Evolutionary conservation across 2,329 filamentous ascomycete species (phyloP).

Genomic region (Scytalidium lignicola): DNA sequence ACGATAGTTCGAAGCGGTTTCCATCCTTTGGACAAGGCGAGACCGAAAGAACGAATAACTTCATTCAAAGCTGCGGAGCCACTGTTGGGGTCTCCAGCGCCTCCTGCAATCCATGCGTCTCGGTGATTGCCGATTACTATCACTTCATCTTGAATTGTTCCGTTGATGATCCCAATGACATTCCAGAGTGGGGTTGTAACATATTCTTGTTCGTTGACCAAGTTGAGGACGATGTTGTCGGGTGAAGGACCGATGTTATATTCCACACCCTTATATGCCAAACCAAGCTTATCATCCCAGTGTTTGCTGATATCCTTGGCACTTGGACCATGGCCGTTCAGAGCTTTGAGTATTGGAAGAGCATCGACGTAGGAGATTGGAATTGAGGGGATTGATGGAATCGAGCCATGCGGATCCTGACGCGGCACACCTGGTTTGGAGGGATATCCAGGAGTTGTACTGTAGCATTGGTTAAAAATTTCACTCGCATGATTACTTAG

Average conservation of each 20-base stretch:
- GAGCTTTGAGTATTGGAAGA: slow-evolving; percentile 77
- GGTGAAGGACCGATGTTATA: slow-evolving; percentile 69
- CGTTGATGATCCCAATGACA: slow-evolving; percentile 88
- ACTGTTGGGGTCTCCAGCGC: slow-evolving; percentile 76
- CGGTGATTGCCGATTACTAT: slow-evolving; percentile 89
- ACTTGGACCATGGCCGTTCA: slow-evolving; percentile 83
- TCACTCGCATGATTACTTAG: too few relatives aligned
- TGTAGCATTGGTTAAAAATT: slow-evolving; percentile 36
- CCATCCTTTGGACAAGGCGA: slow-evolving; percentile 69
- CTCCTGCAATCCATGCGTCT: slow-evolving; percentile 86
- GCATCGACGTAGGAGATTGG: slow-evolving; percentile 88
- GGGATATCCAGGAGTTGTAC: slow-evolving; percentile 86
- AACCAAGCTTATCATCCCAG: slow-evolving; percentile 57
- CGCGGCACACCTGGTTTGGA: slow-evolving; percentile 86
- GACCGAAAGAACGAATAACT: slow-evolving; percentile 68
- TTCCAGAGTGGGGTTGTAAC: slow-evolving; percentile 82
- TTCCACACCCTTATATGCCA: slow-evolving; percentile 60
- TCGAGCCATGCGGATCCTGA: slow-evolving; percentile 61
- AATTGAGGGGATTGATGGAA: slow-evolving; percentile 81
- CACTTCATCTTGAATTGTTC: slow-evolving; percentile 80
- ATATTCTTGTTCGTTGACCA: slow-evolving; percentile 77
- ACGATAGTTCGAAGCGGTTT: slow-evolving; percentile 85
- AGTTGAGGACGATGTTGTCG: slow-evolving; percentile 63
- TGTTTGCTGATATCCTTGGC: slow-evolving; percentile 67
- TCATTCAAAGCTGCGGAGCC: slow-evolving; percentile 77